phyloP scores from a whole-genome alignment of 2,329 filamentous ascomycete genomes.

The Alternaria ventricosa region DNA sequence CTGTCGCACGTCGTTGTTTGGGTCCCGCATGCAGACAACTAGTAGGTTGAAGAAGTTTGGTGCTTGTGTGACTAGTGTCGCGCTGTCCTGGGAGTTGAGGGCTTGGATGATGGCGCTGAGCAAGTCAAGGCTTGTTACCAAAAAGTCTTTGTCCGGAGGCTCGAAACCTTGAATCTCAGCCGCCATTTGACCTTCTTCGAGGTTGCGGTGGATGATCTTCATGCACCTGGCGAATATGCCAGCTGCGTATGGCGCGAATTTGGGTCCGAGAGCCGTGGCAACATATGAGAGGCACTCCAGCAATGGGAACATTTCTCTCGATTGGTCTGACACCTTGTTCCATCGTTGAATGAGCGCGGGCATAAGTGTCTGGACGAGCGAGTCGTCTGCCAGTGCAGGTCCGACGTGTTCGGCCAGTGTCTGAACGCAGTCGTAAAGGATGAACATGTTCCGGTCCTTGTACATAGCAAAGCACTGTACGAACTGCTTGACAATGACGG shows the following conservation, averaged over 20 bases:
- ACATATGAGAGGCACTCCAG: slow-evolving; percentile 97
- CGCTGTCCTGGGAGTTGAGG: slow-evolving; percentile 74
- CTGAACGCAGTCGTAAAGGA: slow-evolving; percentile 97
- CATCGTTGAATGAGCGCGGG: slow-evolving; percentile 88
- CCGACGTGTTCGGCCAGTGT: slow-evolving; percentile 93
- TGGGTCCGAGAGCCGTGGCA: slow-evolving; percentile 79
- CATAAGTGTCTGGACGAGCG: slow-evolving; percentile 88
- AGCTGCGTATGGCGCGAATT: slow-evolving; percentile 83
- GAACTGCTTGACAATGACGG: slow-evolving; percentile 89
- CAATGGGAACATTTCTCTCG: slow-evolving; percentile 90
- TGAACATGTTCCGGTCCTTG: slow-evolving; percentile 99
- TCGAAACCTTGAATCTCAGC: slow-evolving; percentile 73
- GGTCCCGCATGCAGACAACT: slow-evolving; percentile 89
- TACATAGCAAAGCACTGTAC: slow-evolving; percentile 91
- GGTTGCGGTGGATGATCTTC: slow-evolving; percentile 87
- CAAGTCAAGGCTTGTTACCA: slow-evolving; percentile 92
- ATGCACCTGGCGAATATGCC: slow-evolving; percentile 89
- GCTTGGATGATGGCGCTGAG: slow-evolving; percentile 93
- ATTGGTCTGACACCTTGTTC: slow-evolving; percentile 85
- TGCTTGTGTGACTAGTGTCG: slow-evolving; percentile 76
- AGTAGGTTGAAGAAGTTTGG: slow-evolving; percentile 90
- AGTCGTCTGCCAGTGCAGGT: slow-evolving; percentile 76
- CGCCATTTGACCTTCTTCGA: slow-evolving; percentile 79
- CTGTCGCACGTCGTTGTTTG: slow-evolving; percentile 89
- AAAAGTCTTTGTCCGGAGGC: slow-evolving; percentile 91